Conservation (phyloP, 192 early-diverging fungal genomes). For the Dispira simplex region DNA sequence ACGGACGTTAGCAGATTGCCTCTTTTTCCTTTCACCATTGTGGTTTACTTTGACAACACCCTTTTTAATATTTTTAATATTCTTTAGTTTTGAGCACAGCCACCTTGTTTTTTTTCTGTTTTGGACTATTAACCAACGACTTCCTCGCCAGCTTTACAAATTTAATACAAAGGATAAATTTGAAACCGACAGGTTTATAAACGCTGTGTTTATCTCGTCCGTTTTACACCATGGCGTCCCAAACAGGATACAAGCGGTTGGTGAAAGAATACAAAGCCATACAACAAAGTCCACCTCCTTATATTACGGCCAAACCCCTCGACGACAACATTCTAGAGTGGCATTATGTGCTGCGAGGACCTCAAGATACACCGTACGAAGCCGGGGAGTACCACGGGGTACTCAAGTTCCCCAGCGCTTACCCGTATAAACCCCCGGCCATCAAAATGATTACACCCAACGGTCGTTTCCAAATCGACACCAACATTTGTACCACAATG, state of each 20-base stretch:
- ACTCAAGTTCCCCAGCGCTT: conserved; percentile 85
- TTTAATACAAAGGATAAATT: no score
- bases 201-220: neutral
- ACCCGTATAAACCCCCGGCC: conserved; percentile 86
- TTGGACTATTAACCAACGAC: no score
- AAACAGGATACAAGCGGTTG: conserved; percentile 58
- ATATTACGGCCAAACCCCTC: conserved; percentile 78
- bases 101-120: no score
- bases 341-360: conserved; percentile 95
- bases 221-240: conserved; percentile 54
- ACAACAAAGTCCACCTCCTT: conserved; percentile 70
- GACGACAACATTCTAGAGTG: conserved; percentile 96
- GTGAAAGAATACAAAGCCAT: conserved; percentile 66
- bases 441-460: conserved; percentile 65
- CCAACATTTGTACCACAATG: conserved; percentile 90
- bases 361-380: conserved; percentile 84
- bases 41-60: no score
- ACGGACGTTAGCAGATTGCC: no score
- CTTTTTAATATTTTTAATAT: no score
- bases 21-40: no score
- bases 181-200: neutral
- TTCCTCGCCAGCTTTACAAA: no score
- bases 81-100: no score
- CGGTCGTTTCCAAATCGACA: conserved; percentile 87
- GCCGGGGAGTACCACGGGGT: conserved; percentile 21